Evolutionary conservation across 805 yeast species (phyloP).

Genomic region (Teunomyces kruisii): DNA sequence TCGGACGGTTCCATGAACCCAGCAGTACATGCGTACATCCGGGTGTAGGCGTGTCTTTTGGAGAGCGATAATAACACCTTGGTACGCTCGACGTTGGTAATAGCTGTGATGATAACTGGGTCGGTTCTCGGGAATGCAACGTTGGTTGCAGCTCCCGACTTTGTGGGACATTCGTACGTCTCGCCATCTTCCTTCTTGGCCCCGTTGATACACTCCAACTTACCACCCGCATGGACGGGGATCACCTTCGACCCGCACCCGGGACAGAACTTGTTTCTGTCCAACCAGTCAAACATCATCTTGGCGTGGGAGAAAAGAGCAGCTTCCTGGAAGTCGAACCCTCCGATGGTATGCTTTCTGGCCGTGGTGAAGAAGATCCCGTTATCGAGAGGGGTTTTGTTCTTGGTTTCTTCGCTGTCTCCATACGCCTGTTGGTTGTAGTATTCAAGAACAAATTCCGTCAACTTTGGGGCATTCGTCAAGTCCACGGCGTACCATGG

Average conservation of each 20-base stretch:
- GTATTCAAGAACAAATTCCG: constrained; percentile 31
- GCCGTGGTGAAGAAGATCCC: constrained; percentile 31
- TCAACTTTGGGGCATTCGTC: constrained; percentile 42
- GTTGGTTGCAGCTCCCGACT: constrained; percentile 56
- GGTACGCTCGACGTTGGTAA: constrained; percentile 58
- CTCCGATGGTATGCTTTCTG: constrained; percentile 34
- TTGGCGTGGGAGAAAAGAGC: constrained; percentile 77
- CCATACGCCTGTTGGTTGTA: constrained; percentile 17
- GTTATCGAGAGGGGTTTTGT: constrained; percentile 9
- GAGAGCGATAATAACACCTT: constrained; percentile 71
- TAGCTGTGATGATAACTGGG: constrained; percentile 81
- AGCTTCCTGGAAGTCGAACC: constrained; percentile 46
- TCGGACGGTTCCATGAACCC: constrained; percentile 97
- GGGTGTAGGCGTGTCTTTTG: constrained; percentile 52
- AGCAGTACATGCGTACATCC: constrained; percentile 82
- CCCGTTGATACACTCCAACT: constrained; percentile 46
- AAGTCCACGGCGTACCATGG: constrained; percentile 68
- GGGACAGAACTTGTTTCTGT: constrained; percentile 73
- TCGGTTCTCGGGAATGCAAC: constrained; percentile 92
- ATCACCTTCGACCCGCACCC: constrained; percentile 74
- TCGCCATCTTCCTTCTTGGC: constrained; percentile 15
- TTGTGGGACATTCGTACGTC: constrained; percentile 35
- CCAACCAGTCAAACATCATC: constrained; percentile 83
- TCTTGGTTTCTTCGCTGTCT: too few relatives aligned
- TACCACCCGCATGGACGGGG: constrained; percentile 69